Evolutionary conservation across 2,329 filamentous ascomycete genomes (phyloP).

Genomic region (Cladosporium sp.): DNA sequence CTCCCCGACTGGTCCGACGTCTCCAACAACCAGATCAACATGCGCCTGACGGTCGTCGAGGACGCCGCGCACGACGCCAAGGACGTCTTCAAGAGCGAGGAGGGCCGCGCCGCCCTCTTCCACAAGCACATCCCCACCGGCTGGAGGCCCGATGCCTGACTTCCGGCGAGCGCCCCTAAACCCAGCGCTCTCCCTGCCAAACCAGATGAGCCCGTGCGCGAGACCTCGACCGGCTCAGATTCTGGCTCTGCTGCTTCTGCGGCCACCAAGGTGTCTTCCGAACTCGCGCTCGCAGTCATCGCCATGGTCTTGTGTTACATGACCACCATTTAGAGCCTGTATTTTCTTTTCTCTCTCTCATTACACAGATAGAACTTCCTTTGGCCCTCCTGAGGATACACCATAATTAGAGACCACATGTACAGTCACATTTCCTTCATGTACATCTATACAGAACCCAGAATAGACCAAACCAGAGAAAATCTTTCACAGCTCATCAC

Average conservation of each 20-base stretch:
- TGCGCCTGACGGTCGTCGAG: conserved; percentile 7
- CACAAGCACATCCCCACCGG: conserved; percentile 1
- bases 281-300: neutral
- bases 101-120: conserved; percentile 5
- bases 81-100: conserved; percentile 6
- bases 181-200: neutral
- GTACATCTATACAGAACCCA: too few relatives aligned
- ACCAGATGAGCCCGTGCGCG: neutral
- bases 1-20: conserved; percentile 5
- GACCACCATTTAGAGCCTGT: neutral
- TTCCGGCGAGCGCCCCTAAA: neutral
- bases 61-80: conserved; percentile 5
- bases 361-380: too few relatives aligned
- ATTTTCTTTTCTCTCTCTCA: neutral
- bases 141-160: conserved; percentile 9
- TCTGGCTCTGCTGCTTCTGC: neutral
- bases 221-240: neutral
- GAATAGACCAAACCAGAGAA: too few relatives aligned
- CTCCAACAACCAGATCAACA: conserved; percentile 9
- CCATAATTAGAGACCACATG: too few relatives aligned
- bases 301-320: neutral
- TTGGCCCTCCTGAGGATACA: too few relatives aligned
- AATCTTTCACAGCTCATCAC: too few relatives aligned
- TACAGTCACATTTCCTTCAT: too few relatives aligned
- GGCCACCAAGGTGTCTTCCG: neutral